phyloP scores from a whole-genome alignment of 2,329 filamentous ascomycete genomes.

The Malbranchea zuffiana region DNA sequence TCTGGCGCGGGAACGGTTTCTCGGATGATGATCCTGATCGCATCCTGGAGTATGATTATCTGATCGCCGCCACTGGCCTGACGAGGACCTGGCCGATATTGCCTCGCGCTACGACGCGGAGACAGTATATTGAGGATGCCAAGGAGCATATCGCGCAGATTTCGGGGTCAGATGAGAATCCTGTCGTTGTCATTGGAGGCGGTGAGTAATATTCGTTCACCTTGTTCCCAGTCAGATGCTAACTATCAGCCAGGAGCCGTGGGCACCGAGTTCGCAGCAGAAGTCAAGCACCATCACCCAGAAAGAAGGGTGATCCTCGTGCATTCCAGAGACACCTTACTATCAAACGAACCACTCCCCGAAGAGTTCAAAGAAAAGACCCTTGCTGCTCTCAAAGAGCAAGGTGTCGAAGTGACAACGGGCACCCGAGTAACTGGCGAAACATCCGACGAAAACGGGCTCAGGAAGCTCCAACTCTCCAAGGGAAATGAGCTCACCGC shows the following conservation, averaged over 20 bases:
- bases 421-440: neutral
- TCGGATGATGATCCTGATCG: neutral
- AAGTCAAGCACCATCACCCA: constrained; percentile 1
- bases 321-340: neutral
- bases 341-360: neutral
- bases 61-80: neutral
- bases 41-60: neutral
- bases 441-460: neutral
- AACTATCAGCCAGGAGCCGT: neutral
- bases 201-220: neutral
- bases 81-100: constrained; percentile 1
- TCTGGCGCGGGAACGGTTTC: neutral
- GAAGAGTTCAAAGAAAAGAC: neutral
- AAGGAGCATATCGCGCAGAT: constrained; percentile 1
- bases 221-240: neutral
- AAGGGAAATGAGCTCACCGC: neutral
- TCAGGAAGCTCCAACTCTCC: neutral
- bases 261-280: constrained; percentile 3
- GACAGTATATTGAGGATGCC: neutral
- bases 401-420: neutral
- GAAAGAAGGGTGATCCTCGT: neutral
- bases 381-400: neutral
- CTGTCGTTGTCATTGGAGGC: neutral
- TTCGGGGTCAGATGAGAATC: neutral
- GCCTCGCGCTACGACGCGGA: neutral